phyloP scores from a whole-genome alignment of 345 rosid species.

The Bruguiera gymnorhiza region DNA sequence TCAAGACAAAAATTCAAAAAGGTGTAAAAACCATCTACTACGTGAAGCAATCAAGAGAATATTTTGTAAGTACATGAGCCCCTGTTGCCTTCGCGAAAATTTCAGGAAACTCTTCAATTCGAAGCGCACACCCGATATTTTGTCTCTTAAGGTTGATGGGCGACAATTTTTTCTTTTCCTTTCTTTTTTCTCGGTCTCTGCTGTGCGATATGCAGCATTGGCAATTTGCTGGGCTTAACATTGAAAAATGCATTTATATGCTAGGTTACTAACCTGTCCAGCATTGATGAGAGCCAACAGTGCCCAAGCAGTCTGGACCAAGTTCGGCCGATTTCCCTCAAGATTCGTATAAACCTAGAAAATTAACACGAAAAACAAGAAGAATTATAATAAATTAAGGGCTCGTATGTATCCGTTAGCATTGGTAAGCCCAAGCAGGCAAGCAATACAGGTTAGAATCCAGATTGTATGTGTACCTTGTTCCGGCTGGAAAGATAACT shows the following conservation, averaged over 20 bases:
- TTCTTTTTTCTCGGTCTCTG: too few species aligned
- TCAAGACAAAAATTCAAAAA: not conserved
- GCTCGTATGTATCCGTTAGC: too few species aligned
- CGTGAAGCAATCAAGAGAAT: too few species aligned
- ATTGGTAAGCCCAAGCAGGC: too few species aligned
- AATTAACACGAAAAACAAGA: not conserved
- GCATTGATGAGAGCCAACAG: constrained; percentile 42
- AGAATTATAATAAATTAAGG: too few species aligned
- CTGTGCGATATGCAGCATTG: not conserved
- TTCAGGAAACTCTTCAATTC: too few species aligned
- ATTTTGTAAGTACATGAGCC: too few species aligned
- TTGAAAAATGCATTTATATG: not conserved
- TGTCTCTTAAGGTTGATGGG: too few species aligned
- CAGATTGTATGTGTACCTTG: constrained; percentile 23
- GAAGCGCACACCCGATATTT: too few species aligned
- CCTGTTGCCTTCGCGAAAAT: too few species aligned
- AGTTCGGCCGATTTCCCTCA: constrained; percentile 36
- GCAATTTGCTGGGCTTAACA: not conserved
- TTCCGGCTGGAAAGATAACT: constrained; percentile 55
- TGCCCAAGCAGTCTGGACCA: constrained; percentile 60
- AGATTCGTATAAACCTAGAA: constrained; percentile 40
- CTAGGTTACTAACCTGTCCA: constrained; percentile 36
- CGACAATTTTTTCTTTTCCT: too few species aligned
- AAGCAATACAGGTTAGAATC: not conserved
- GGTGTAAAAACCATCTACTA: too few species aligned